Conservation (phyloP, 768 basidiomycete species). For the Fistulinella prunicolor region DNA sequence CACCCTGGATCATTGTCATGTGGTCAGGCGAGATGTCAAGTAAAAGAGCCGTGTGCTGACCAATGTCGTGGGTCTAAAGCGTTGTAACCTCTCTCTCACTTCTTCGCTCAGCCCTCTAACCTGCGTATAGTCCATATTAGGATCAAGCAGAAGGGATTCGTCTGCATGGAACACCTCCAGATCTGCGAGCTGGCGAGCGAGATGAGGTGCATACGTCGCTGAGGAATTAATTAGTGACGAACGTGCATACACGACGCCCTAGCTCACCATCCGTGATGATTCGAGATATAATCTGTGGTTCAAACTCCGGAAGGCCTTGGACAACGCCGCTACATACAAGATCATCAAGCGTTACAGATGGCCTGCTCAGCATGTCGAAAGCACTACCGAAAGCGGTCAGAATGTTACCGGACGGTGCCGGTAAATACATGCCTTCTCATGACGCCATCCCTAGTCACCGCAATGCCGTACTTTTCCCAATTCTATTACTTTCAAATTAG, state of each 20-base stretch:
- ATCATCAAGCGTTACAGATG: slow-evolving; percentile 42
- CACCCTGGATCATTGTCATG: slow-evolving; percentile 51
- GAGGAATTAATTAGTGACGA: slow-evolving; percentile 1
- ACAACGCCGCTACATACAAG: slow-evolving; percentile 46
- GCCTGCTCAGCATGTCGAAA: slow-evolving; percentile 67
- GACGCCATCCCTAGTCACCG: slow-evolving; percentile 41
- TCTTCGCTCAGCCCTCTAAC: slow-evolving; percentile 75
- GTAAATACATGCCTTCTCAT: slow-evolving; percentile 37
- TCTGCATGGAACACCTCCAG: slow-evolving; percentile 71
- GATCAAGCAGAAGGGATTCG: slow-evolving; percentile 67
- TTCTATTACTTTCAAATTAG: slow-evolving; percentile 25
- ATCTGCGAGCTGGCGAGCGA: slow-evolving; percentile 73
- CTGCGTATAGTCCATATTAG: slow-evolving; percentile 62
- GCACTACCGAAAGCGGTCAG: slow-evolving; percentile 46
- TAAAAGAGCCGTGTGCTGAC: slow-evolving; percentile 34
- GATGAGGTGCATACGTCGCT: slow-evolving; percentile 63
- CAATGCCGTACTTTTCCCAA: slow-evolving; percentile 44
- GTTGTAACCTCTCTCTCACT: slow-evolving; percentile 60
- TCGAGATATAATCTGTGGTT: slow-evolving; percentile 53
- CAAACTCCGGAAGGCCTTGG: slow-evolving; percentile 40
- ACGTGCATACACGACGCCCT: neutral
- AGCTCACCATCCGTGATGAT: slow-evolving; percentile 68
- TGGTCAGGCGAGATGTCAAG: neutral
- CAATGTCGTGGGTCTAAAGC: slow-evolving; percentile 64
- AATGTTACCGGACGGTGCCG: neutral